Conservation (phyloP, 2,329 filamentous ascomycete genomes). For the Neofusicoccum sp. region DNA sequence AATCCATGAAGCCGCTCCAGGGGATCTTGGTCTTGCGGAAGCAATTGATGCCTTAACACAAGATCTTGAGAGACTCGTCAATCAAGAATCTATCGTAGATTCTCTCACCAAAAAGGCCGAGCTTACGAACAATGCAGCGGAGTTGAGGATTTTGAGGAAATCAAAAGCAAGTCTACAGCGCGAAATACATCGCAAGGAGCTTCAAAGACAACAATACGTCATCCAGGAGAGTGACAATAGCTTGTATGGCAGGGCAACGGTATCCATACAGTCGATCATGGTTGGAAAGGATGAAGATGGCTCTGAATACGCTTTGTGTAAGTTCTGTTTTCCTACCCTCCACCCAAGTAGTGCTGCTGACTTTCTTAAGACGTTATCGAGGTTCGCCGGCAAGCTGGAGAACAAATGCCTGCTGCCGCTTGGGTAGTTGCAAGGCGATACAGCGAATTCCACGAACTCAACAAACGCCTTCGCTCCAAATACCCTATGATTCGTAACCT, state of each 20-base stretch:
- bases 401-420: slow-evolving; percentile 94
- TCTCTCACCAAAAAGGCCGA: slow-evolving; percentile 93
- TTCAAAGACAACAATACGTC: slow-evolving; percentile 95
- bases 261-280: slow-evolving; percentile 90
- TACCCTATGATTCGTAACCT: slow-evolving; percentile 88
- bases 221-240: slow-evolving; percentile 98
- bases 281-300: slow-evolving; percentile 91
- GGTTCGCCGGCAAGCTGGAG: slow-evolving; percentile 84
- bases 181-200: slow-evolving; percentile 89
- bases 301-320: slow-evolving; percentile 86
- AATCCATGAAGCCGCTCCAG: slow-evolving; percentile 91
- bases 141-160: slow-evolving; percentile 88
- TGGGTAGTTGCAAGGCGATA: slow-evolving; percentile 94
- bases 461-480: slow-evolving; percentile 80
- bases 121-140: slow-evolving; percentile 93
- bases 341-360: slow-evolving; percentile 24
- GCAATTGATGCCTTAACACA: slow-evolving; percentile 85
- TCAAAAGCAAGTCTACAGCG: slow-evolving; percentile 91
- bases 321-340: slow-evolving; percentile 29
- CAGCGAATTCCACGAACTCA: slow-evolving; percentile 94
- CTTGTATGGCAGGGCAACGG: slow-evolving; percentile 85
- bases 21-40: slow-evolving; percentile 89
- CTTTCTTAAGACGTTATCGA: slow-evolving; percentile 71
- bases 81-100: slow-evolving; percentile 89
- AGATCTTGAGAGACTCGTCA: slow-evolving; percentile 84